Conservation (phyloP, 495 filamentous ascomycete species). For the Neurospora africana region DNA sequence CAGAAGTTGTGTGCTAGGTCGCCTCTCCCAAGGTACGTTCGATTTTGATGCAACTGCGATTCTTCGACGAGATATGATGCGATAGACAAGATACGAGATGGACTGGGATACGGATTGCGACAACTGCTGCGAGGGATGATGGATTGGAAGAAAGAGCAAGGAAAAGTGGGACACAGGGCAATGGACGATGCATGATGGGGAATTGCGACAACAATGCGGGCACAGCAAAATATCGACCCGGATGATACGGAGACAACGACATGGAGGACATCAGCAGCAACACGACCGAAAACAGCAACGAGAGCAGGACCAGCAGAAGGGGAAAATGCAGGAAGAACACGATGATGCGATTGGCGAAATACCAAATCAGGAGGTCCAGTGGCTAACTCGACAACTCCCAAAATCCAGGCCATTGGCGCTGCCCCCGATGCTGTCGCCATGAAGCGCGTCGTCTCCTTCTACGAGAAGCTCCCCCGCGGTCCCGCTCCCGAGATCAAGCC, state of each 20-base stretch:
- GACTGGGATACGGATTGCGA: not conserved
- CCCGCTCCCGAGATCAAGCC: slow-evolving; percentile 68
- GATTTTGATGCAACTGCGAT: not conserved
- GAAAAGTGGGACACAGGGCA: not conserved
- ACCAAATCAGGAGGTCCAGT: not conserved
- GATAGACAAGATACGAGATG: not conserved
- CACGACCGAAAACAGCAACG: not conserved
- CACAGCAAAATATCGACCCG: not conserved
- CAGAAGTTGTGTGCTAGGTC: slow-evolving; percentile 31
- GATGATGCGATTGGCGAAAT: not conserved
- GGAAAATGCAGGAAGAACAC: not conserved
- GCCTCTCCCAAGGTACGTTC: slow-evolving; percentile 85
- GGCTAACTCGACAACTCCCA: slow-evolving; percentile 21
- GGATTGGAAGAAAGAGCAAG: not conserved
- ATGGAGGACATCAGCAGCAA: not conserved
- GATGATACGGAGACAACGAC: not conserved
- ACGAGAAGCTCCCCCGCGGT: slow-evolving; percentile 91
- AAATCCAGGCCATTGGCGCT: slow-evolving; percentile 69
- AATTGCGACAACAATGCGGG: not conserved
- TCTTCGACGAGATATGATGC: not conserved
- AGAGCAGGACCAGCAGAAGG: too few species aligned
- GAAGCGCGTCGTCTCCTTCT: slow-evolving; percentile 94
- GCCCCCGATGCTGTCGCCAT: slow-evolving; percentile 91
- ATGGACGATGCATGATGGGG: not conserved
- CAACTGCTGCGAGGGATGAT: not conserved